Base-by-base conservation (phyloP, 345 rosid genomes). In the Aethionema arabicum region DNA sequence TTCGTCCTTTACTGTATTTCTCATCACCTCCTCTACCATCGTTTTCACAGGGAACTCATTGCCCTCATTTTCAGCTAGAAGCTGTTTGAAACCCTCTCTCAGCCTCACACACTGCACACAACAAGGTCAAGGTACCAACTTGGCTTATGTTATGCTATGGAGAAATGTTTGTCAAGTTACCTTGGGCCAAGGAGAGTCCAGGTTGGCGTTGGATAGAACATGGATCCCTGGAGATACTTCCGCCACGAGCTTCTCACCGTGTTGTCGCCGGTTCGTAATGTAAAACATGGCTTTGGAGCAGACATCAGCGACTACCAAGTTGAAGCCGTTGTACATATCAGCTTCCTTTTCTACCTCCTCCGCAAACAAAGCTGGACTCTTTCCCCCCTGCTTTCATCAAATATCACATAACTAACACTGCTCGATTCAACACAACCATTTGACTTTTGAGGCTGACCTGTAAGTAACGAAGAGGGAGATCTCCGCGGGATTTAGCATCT, bases 101-200 rank as follows among this genome's bases (percentile, higher is more conserved):
- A 91, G 70, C 54, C 91, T 63, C 49, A 76, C 70, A 56, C 83
- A 83, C 91, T 87, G 74, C 33, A 54, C 42, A 37, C 33, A 52
- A 56, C 29, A 66, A 11, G 56, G 27, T 21, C 1, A 21, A 21
- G 27, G 27, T 21, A 21, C 27, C 27, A 21, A 21, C 27, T 21
- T 21, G 27, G 27, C 27, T 21, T 21, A 21, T 21, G 2, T 21
- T 21, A 21, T 21, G 27, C 27, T 21, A 21, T 21, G 27, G 2
- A 1, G 2, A 21, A 21, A 21, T 21, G 27, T 21, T 1, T 21
- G 27, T 21, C 33, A 45, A 59, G 35, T 10, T 58, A 91, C 98
- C 87, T 89, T 85, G 61, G 86, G 88, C 96, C 90, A 87, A 33
- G 96, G 91, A 13, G 91, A 63, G 77, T 92, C 86, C 45, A 89